phyloP scores from a whole-genome alignment of 495 filamentous ascomycete species.

The Niebla homalea region DNA sequence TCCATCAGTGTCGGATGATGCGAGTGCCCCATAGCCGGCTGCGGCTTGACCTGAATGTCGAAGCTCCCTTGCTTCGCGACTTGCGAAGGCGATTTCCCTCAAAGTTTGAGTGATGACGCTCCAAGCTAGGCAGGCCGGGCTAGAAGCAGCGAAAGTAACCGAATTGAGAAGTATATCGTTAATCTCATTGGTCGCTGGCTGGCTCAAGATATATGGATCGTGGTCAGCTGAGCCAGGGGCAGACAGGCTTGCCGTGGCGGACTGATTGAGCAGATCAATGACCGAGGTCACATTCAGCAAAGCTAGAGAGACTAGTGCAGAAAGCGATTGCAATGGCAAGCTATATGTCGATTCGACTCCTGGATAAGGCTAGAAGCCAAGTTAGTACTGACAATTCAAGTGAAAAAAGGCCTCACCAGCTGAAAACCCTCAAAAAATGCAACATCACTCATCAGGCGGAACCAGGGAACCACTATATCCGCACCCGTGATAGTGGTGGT shows the following conservation, averaged over 20 bases:
- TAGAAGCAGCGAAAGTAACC: slow-evolving; percentile 40
- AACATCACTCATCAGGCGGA: slow-evolving; percentile 49
- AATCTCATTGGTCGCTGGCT: slow-evolving; percentile 47
- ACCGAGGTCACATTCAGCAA: slow-evolving; percentile 51
- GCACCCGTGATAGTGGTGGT: slow-evolving; percentile 41
- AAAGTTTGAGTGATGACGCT: slow-evolving; percentile 57
- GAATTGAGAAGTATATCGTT: slow-evolving; percentile 44
- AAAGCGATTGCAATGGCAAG: slow-evolving; percentile 49
- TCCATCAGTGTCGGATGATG: slow-evolving; percentile 18
- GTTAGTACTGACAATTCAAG: slow-evolving; percentile 17
- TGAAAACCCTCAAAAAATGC: slow-evolving; percentile 48
- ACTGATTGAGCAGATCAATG: slow-evolving; percentile 21
- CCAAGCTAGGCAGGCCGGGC: slow-evolving; percentile 65
- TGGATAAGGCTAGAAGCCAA: slow-evolving; percentile 27
- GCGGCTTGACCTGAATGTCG: slow-evolving; percentile 50
- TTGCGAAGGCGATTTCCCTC: slow-evolving; percentile 41
- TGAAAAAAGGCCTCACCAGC: slow-evolving; percentile 32
- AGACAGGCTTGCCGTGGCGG: slow-evolving; percentile 16
- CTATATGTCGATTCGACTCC: slow-evolving; percentile 35
- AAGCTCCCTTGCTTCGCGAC: slow-evolving; percentile 46
- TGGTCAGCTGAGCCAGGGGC: slow-evolving; percentile 21
- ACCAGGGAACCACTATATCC: slow-evolving; percentile 55
- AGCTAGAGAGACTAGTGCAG: slow-evolving; percentile 57
- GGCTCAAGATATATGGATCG: slow-evolving; percentile 48
- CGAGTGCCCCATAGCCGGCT: slow-evolving; percentile 22